Conservation (phyloP, 2,329 filamentous ascomycete species). For the Thermoascus crustaceus region DNA sequence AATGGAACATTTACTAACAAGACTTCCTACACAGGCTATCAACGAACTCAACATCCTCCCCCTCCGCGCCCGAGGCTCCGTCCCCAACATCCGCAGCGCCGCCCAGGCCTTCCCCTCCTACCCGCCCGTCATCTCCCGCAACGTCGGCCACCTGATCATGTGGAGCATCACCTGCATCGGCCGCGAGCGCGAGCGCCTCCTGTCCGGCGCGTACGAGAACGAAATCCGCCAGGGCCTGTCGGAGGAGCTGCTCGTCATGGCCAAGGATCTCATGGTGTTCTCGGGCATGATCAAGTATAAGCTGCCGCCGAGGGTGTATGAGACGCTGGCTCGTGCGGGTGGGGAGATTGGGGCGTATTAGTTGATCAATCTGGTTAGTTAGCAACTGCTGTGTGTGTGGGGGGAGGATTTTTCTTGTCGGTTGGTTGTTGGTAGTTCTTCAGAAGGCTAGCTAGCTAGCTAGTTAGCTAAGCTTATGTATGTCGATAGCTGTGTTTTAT, state of each 20-base stretch:
- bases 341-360: conserved; percentile 50
- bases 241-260: conserved; percentile 67
- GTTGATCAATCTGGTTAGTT: too few species aligned
- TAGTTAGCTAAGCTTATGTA: too few species aligned
- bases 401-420: neutral
- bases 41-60: conserved; percentile 70
- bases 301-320: conserved; percentile 77
- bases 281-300: conserved; percentile 87
- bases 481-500: too few species aligned
- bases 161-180: conserved; percentile 89
- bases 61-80: conserved; percentile 63
- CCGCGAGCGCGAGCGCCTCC: conserved; percentile 64
- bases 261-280: conserved; percentile 86
- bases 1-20: conserved; percentile 9
- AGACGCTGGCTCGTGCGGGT: conserved; percentile 74
- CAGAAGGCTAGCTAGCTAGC: too few species aligned
- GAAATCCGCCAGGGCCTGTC: conserved; percentile 45
- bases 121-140: conserved; percentile 73
- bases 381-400: conserved; percentile 2
- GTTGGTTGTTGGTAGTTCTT: too few species aligned
- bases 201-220: conserved; percentile 61
- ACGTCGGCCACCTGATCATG: conserved; percentile 82
- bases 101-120: conserved; percentile 74
- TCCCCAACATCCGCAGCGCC: conserved; percentile 67
- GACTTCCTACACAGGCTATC: conserved; percentile 54